A percentile compares a stretch with the other conserved stretches of the same genome.
Conservation (phyloP, 2,329 filamentous ascomycete species). For the Colletotrichum musicola region DNA sequence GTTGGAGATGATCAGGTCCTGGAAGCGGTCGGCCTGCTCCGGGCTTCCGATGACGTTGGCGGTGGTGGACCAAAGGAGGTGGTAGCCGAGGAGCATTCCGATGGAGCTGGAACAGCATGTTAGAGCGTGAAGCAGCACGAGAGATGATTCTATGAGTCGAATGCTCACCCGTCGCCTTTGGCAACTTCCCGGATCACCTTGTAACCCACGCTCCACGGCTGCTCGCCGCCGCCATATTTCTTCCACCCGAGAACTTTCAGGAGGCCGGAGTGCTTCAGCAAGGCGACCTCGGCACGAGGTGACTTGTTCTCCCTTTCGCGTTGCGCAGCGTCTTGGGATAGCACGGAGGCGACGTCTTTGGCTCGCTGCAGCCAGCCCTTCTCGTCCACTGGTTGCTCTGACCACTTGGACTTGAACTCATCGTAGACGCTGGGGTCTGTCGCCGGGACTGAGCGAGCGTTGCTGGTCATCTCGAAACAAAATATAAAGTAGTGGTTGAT, state of each 20-base stretch:
- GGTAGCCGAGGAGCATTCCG: slow-evolving; percentile 75
- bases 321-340: slow-evolving; percentile 48
- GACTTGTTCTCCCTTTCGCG: slow-evolving; percentile 56
- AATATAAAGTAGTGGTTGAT: not conserved
- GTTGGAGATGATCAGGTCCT: slow-evolving; percentile 70
- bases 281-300: slow-evolving; percentile 53
- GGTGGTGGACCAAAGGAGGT: slow-evolving; percentile 73
- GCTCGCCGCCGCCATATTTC: slow-evolving; percentile 58
- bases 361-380: slow-evolving; percentile 55
- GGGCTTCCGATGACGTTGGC: slow-evolving; percentile 71
- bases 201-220: slow-evolving; percentile 65
- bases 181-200: slow-evolving; percentile 72
- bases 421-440: slow-evolving; percentile 54
- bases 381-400: slow-evolving; percentile 47
- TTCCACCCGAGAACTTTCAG: slow-evolving; percentile 54
- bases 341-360: slow-evolving; percentile 52
- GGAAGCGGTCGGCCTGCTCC: slow-evolving; percentile 69
- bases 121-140: not conserved
- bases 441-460: slow-evolving; percentile 29
- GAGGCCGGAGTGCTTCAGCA: slow-evolving; percentile 57
- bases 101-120: slow-evolving; percentile 57
- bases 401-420: slow-evolving; percentile 52
- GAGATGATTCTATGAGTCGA: not conserved
- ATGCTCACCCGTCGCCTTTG: slow-evolving; percentile 68
- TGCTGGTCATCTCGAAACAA: slow-evolving; percentile 27